Base-by-base conservation (phyloP, 75 land plant genomes). In the Pinus tabuliformis region DNA sequence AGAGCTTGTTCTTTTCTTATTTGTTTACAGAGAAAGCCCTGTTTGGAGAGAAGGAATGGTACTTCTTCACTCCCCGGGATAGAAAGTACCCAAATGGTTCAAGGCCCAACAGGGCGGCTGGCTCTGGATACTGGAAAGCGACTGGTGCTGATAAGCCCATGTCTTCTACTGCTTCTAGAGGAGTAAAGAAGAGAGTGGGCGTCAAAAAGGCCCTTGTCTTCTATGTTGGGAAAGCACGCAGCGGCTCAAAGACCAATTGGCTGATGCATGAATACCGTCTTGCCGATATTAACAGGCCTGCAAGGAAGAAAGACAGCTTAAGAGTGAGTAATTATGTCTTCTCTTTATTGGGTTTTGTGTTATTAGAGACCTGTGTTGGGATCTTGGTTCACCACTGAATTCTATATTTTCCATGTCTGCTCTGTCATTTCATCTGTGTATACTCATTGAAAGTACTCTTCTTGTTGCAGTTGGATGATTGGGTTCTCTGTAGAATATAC, bases 131-230 rank as follows among this genome's bases (percentile, higher is more conserved):
- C 33, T 33, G 33, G 33, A 33, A 33, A 33, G 33, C 33, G 1
- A 33, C 33, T 2, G 33, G 33, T 33, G 33, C 33, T 33, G 33
- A 33, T 33, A 33, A 1, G 33, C 33, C 33, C 33, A 33, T 33
- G 1, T 1, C 33, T 11, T 4, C 37, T 5, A 26, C 26, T 0
- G 26, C 26, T 26, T 26, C 26, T 26, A 62, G 73, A 36, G 71
- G 77, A 17, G 66, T 54, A 62, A 54, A 62, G 26, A 54, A 68
- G 58, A 16, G 57, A 7, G 74, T 77, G 3, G 78, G 78, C 36
- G 37, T 64, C 24, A 62, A 68, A 77, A 77, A 77, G 24, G 66
- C 78, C 4, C 73, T 77, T 28, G 78, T 77, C 18, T 77, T 77
- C 78, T 77, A 73, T 26, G 58, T 33, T 49, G 78, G 78, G 28